Evolutionary conservation across 306 rosid genomes (phyloP), one percentile per base, ranked within the genome.

Genomic region (Abrus pulchellus): DNA sequence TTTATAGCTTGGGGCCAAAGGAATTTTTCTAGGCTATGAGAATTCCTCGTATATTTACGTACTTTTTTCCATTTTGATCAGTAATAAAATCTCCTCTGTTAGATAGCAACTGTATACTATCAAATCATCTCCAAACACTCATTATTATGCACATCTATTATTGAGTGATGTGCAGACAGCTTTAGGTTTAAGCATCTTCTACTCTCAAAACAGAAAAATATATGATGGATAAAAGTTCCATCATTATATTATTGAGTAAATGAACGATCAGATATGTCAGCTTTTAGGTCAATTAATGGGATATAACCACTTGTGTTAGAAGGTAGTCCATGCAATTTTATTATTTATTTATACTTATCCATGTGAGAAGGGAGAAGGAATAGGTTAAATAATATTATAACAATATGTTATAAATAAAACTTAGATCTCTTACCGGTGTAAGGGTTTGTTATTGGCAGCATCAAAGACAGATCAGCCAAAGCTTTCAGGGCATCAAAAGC

Each of bases 401-500:
- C 62, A 86, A 54, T 63, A 52, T 63, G 79, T 32, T 73, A 63
- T 60, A 81, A 62, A 45, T 45, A 68, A 55, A 65, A 48, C 49
- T 68, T 44, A 68, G 55, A 84, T 49, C 34, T 50, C 86, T 90
- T 86, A 93, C 99, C 97, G 10, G 79, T 67, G 53, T 90, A 90
- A 53, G 82, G 83, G 74, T 85, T 86, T 54, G 94, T 80, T 60
- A 62, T 85, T 11, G 97, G 98, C 96, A 95, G 90, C 97, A 93
- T 88, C 90, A 93, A 82, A 79, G 99, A 95, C 78, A 93, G 82
- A 86, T 90, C 94, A 74, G 99, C 98, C 87, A 95, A 81, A 53
- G 98, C 83, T 82, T 91, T 92, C 44, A 95, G 87, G 29, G 99
- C 99, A 89, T 90, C 97, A 71, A 94, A 90, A 61, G 92, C 89